Percentiles rank a stretch among this genome's conserved stretches.
Conservation (phyloP, 2,329 filamentous ascomycete genomes). For the Neofusicoccum ribis region DNA sequence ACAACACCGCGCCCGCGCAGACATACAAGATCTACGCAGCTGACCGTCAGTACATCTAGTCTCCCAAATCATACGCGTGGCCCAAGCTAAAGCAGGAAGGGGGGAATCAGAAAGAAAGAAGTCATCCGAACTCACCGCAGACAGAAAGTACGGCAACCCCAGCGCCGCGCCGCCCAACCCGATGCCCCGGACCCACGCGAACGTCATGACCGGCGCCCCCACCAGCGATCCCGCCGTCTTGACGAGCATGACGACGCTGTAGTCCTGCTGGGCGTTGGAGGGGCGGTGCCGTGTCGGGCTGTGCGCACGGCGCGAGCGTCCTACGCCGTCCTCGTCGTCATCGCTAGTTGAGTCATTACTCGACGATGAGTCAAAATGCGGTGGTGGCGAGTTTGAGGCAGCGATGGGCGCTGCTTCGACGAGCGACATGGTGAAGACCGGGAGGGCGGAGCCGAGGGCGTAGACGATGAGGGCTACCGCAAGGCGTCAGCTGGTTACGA, state of each 20-base stretch:
- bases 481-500: background rate
- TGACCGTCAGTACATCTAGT: background rate
- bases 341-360: background rate
- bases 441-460: conserved; percentile 39
- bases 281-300: conserved; percentile 19
- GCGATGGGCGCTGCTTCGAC: conserved; percentile 35
- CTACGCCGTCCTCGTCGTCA: background rate
- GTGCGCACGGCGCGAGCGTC: background rate
- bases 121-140: conserved; percentile 30
- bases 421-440: conserved; percentile 40
- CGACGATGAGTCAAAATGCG: too few species aligned
- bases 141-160: conserved; percentile 38
- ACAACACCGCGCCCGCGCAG: background rate
- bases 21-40: background rate
- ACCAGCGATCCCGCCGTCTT: conserved; percentile 38
- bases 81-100: background rate
- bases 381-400: background rate
- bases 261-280: conserved; percentile 30
- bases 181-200: conserved; percentile 39
- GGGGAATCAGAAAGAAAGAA: background rate
- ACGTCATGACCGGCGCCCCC: conserved; percentile 38
- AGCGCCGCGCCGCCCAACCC: conserved; percentile 32
- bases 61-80: background rate
- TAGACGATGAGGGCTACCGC: conserved; percentile 36
- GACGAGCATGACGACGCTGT: conserved; percentile 39